phyloP scores from a whole-genome alignment of 192 early-diverging fungal genomes.

The Coemansia sp. region DNA sequence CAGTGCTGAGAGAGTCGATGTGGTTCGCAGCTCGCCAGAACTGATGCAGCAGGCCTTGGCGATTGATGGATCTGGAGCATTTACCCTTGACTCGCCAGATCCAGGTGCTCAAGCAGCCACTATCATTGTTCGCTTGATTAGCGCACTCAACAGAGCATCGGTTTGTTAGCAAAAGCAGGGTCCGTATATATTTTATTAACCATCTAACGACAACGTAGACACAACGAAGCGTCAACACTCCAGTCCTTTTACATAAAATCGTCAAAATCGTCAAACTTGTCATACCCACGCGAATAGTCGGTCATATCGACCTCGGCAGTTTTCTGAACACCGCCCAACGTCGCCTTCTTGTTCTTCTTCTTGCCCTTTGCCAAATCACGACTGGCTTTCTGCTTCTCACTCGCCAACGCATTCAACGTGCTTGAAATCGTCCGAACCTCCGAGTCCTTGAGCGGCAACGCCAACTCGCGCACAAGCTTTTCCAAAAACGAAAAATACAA shows the following conservation, averaged over 20 bases:
- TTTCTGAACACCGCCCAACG: constrained; percentile 18
- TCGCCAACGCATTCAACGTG: constrained; percentile 65
- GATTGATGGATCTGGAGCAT: background rate
- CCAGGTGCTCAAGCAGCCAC: background rate
- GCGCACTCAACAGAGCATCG: constrained; percentile 7
- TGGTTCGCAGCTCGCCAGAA: constrained; percentile 23
- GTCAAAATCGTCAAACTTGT: constrained; percentile 60
- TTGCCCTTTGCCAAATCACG: constrained; percentile 66
- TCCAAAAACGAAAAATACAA: constrained; percentile 63
- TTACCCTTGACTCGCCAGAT: background rate
- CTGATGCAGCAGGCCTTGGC: constrained; percentile 2
- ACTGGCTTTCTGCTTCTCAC: constrained; percentile 69
- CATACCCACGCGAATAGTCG: constrained; percentile 57
- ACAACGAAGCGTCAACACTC: background rate
- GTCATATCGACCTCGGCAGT: constrained; percentile 43
- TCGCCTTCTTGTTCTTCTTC: constrained; percentile 64
- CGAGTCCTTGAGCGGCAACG: constrained; percentile 59
- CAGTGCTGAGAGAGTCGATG: constrained; percentile 23
- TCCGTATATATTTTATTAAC: constrained; percentile 1
- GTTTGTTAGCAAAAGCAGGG: constrained; percentile 7
- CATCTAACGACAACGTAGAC: background rate
- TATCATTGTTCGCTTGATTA: constrained; percentile 13
- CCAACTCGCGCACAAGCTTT: constrained; percentile 64
- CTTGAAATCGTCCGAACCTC: constrained; percentile 65
- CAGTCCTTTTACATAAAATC: constrained; percentile 46